Evolutionary conservation across 2,329 filamentous ascomycete species (phyloP).

Genomic region (Acrodontium crateriforme): DNA sequence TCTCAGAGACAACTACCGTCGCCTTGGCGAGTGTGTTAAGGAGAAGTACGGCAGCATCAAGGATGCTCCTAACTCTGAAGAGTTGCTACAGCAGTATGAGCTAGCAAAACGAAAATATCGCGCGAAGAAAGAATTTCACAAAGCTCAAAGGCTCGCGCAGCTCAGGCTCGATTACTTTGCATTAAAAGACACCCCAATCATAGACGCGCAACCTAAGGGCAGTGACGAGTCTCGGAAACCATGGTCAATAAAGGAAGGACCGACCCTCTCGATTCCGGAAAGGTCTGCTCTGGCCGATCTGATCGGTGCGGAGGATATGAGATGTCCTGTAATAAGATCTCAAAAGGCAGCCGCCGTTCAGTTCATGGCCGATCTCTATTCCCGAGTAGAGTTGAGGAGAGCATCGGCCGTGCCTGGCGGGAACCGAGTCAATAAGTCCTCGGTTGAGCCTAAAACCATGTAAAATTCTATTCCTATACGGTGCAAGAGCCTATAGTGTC

Average conservation of each 20-base stretch:
- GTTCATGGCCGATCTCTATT: constrained; percentile 3
- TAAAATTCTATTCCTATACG: neutral
- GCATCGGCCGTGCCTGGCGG: neutral
- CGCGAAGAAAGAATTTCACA: constrained; percentile 2
- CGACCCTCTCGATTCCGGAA: constrained; percentile 1
- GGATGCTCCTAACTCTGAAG: neutral
- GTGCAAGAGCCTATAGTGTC: constrained; percentile 3
- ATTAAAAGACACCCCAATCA: constrained; percentile 1
- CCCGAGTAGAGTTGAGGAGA: constrained; percentile 1
- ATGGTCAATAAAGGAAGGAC: neutral
- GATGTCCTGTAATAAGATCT: neutral
- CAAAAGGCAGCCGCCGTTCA: constrained; percentile 1
- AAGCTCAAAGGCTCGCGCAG: neutral
- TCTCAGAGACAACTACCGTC: neutral
- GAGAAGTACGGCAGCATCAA: constrained; percentile 1
- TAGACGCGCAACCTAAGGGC: constrained; percentile 1
- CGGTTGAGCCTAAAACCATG: neutral
- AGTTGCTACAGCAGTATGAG: neutral
- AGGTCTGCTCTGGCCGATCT: constrained; percentile 1
- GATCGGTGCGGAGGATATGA: neutral
- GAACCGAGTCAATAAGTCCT: no score
- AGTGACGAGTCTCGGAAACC: neutral
- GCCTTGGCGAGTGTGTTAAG: neutral
- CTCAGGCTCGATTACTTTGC: constrained; percentile 2
- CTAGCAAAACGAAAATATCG: neutral